A percentile compares a stretch with the other conserved stretches of the same genome.
Evolutionary conservation across 305 asterid genomes (phyloP).

Genomic region (Fraxinus platypoda): DNA sequence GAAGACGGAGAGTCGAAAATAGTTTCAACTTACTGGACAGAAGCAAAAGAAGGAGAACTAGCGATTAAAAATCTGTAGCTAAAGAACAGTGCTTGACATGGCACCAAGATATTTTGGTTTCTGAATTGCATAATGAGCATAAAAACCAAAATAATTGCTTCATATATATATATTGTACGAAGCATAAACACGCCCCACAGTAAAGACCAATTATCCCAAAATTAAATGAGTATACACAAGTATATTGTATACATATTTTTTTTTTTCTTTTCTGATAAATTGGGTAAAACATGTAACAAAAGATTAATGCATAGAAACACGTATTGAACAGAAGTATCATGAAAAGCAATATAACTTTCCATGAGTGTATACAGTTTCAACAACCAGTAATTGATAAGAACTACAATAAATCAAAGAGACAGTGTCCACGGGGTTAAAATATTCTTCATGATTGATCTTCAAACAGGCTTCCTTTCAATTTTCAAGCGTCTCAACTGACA

Average conservation of each 20-base stretch:
- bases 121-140: not conserved
- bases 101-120: not conserved
- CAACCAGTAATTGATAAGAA: not conserved
- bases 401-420: slow-evolving; percentile 10
- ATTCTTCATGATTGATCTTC: not conserved
- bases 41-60: not conserved
- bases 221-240: not conserved
- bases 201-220: not conserved
- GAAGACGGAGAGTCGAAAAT: not conserved
- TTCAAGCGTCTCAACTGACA: slow-evolving; percentile 14
- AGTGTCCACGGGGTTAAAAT: not conserved
- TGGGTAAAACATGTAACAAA: not conserved
- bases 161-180: not conserved
- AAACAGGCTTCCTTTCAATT: not conserved
- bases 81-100: not conserved
- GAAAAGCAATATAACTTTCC: not conserved
- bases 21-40: not conserved
- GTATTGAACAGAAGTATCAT: not conserved
- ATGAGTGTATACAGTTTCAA: not conserved
- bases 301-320: not conserved
- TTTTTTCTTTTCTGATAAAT: not conserved
- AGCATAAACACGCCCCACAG: not conserved
- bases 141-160: not conserved
- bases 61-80: not conserved
- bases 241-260: not conserved